Evolutionary conservation across 495 filamentous ascomycete species (phyloP).

Genomic region (Aspergillus hancockii): DNA sequence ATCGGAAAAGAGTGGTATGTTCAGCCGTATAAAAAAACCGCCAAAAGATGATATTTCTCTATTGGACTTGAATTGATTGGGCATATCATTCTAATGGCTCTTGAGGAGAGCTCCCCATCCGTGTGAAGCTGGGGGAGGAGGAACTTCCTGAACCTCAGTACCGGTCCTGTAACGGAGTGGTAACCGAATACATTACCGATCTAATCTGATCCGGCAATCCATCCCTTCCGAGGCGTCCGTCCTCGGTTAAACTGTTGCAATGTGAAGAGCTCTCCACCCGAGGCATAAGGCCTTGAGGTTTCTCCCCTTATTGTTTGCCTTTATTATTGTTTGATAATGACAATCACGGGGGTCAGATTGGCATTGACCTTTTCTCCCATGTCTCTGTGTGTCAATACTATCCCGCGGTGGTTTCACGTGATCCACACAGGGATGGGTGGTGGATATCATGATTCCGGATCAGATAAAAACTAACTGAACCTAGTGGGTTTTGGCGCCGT

Average conservation of each 20-base stretch:
- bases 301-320: no score
- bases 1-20: neutral
- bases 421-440: constrained; percentile 4
- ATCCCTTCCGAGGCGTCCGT: neutral
- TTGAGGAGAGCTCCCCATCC: no score
- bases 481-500: neutral
- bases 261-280: neutral
- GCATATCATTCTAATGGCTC: neutral
- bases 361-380: no score
- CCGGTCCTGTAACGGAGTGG: neutral
- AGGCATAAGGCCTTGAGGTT: neutral
- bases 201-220: constrained; percentile 29
- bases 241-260: constrained; percentile 11
- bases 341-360: neutral
- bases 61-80: neutral
- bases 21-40: neutral
- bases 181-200: constrained; percentile 12
- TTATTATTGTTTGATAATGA: neutral
- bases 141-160: neutral
- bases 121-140: no score
- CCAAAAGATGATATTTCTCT: neutral
- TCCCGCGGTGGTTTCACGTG: constrained; percentile 3
- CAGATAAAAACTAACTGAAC: constrained; percentile 15
- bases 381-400: no score
- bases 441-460: constrained; percentile 15